These are phyloP conservation scores for Cordia subcordata DNA, from an alignment of 257 asterid species.

Conservation along the genomic window DNA sequence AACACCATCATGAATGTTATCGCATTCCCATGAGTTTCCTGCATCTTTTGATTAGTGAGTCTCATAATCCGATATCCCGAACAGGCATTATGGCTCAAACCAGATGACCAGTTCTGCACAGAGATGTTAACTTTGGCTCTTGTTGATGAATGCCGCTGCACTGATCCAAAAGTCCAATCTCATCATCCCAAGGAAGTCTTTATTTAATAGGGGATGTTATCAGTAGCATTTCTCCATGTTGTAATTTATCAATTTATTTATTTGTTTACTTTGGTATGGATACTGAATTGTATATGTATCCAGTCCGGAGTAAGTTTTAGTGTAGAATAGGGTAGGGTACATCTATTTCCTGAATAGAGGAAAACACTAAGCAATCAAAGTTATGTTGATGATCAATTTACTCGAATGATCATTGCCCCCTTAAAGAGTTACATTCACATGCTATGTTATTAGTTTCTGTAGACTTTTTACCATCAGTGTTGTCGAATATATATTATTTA, in stretches of 20 bases:
- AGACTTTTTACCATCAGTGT: too few relatives aligned
- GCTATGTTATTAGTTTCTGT: too few relatives aligned
- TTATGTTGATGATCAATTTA: background rate
- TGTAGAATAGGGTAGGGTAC: background rate
- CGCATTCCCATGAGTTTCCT: background rate
- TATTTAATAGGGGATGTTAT: constrained; percentile 6
- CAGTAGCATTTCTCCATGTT: background rate
- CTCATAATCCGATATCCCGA: constrained; percentile 1
- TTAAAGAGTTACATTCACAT: too few relatives aligned
- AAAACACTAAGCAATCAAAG: too few relatives aligned
- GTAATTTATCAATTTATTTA: constrained; percentile 10
- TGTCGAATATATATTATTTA: too few relatives aligned
- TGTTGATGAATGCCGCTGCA: constrained; percentile 59
- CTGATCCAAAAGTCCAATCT: constrained; percentile 13
- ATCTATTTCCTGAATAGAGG: too few relatives aligned
- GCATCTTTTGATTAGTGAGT: background rate
- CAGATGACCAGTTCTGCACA: constrained; percentile 81
- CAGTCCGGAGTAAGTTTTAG: background rate
- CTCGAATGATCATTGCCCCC: too few relatives aligned
- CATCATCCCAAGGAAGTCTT: constrained; percentile 15
- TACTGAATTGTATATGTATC: too few relatives aligned
- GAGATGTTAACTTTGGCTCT: constrained; percentile 89
- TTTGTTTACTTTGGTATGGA: too few relatives aligned
- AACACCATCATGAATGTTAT: background rate
- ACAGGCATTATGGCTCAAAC: constrained; percentile 85